Conservation (phyloP, 352 stramenopile species). For the Saprolegnia diclina region DNA sequence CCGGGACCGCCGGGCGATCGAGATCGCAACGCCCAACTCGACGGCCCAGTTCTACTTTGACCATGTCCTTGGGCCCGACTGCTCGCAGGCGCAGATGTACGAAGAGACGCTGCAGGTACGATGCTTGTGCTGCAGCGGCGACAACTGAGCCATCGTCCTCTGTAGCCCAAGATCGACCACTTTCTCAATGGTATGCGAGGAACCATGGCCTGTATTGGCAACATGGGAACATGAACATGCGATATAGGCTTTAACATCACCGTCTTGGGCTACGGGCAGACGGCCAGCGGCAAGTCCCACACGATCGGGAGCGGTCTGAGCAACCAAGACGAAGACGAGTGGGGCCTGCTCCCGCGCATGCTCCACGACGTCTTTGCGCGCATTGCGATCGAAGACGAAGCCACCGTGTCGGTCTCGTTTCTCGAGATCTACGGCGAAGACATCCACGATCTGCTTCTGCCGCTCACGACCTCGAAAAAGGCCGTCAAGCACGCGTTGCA, state of each 20-base stretch:
- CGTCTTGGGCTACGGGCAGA: constrained; percentile 83
- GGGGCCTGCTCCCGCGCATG: constrained; percentile 82
- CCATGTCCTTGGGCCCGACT: constrained; percentile 50
- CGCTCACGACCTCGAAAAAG: constrained; percentile 36
- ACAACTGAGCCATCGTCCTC: not conserved
- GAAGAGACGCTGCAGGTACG: constrained; percentile 42
- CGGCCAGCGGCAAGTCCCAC: constrained; percentile 77
- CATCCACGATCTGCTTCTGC: constrained; percentile 89
- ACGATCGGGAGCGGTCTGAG: constrained; percentile 69
- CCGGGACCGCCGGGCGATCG: constrained; percentile 35
- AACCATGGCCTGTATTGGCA: not conserved
- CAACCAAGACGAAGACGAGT: constrained; percentile 38
- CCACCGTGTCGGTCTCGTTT: constrained; percentile 75
- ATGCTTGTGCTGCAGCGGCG: not conserved
- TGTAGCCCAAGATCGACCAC: constrained; percentile 64
- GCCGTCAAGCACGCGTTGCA: constrained; percentile 46
- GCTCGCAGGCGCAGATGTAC: constrained; percentile 50
- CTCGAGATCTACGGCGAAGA: constrained; percentile 98
- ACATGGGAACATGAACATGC: not conserved
- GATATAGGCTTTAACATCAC: constrained; percentile 78
- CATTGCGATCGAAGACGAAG: constrained; percentile 29
- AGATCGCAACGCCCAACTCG: constrained; percentile 32
- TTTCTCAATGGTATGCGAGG: constrained; percentile 47
- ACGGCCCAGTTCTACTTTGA: constrained; percentile 51
- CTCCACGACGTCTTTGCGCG: constrained; percentile 63